Evolutionary conservation across 2,329 filamentous ascomycete species (phyloP), one percentile per base, ranked within the genome.

Genomic region (Pyrenophora seminiperda): DNA sequence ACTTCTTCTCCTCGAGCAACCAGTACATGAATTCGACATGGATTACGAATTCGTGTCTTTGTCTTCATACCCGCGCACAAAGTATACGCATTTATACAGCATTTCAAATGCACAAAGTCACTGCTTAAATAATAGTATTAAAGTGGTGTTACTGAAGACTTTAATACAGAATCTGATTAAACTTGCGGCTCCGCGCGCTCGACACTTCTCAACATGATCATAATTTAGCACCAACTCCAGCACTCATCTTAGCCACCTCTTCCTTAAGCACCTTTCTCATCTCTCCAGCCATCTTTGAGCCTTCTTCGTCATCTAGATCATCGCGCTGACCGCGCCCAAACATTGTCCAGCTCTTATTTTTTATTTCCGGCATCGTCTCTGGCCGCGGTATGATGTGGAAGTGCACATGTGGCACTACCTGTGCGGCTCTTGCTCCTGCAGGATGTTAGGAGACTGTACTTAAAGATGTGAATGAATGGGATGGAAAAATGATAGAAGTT

Each of bases 351-450:
- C 85, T 86, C 77, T 82, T 82, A 61, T 73, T 75, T 49, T 76
- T 75, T 29, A 78, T 71, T 46, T 88, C 84, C 0, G 73, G 71
- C 62, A 70, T 70, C 11, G 79, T 77, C 17, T 66, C 73, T 30
- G 92, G 91, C 30, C 93, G 78, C 0, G 93, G 93, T 27, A 99
- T 95, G 43, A 97, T 82, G 65, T 99, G 94, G 71, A 95, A 97
- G 73, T 99, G 93, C 40, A 95, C 87, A 73, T 97, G 93, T 17
- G 89, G 88, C 2, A 97, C 91, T 13, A 96, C 91, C 76, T 97
- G 93, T 2, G 91, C 91, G 2, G 93, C 93, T 24, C 91, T 84
- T 3, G 86, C 86, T 13, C 93, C 84, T 84, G 5, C 30, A 27
- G 19, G 14, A 7, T 7, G 19, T 2, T 18, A 11, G 3, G 1